A percentile compares a stretch with the other conserved stretches of the same genome.
These are phyloP conservation scores for Fusarium papillatum DNA, from an alignment of 2,329 filamentous ascomycete genomes.

Conservation along the genomic window DNA sequence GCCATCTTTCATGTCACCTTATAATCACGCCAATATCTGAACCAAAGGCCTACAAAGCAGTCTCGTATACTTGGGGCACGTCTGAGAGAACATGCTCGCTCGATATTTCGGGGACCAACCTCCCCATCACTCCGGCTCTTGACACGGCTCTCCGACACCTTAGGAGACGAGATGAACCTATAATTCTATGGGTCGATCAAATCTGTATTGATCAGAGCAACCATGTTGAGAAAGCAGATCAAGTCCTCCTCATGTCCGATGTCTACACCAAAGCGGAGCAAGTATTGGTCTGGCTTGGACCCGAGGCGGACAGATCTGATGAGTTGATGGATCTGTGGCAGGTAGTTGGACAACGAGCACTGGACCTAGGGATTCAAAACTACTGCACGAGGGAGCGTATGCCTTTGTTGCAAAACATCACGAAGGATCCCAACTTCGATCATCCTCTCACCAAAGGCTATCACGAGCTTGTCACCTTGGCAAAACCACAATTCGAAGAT, in stretches of 20 bases:
- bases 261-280: constrained; percentile 5
- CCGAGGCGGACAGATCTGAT: background rate
- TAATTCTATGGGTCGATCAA: constrained; percentile 3
- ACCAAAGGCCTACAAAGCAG: background rate
- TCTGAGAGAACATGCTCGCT: background rate
- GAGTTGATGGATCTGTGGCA: constrained; percentile 4
- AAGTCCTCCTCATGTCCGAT: constrained; percentile 6
- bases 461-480: background rate
- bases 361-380: background rate
- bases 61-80: constrained; percentile 7
- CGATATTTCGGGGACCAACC: background rate
- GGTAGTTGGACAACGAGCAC: background rate
- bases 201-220: constrained; percentile 3
- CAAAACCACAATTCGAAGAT: background rate
- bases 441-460: background rate
- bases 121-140: background rate
- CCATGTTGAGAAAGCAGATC: constrained; percentile 2
- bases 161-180: background rate
- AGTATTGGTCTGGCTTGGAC: constrained; percentile 5
- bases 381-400: constrained; percentile 1
- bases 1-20: background rate
- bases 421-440: background rate
- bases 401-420: background rate
- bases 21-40: background rate
- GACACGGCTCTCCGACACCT: constrained; percentile 1